Evolutionary conservation across 768 basidiomycete genomes (phyloP).

Genomic region (Albatrellus ellisii): DNA sequence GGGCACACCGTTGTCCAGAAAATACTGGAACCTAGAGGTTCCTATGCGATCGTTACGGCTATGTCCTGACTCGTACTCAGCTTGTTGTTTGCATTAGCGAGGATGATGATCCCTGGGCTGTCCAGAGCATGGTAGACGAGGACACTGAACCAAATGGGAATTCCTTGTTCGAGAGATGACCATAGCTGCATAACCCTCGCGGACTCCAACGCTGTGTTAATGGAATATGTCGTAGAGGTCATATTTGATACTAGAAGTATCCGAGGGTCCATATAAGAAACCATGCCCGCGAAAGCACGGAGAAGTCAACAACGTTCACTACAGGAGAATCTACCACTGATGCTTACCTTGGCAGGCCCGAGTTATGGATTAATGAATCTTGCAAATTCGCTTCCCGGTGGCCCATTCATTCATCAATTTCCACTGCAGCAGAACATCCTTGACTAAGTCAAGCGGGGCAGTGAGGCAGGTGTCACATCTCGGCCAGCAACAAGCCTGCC

Average conservation of each 20-base stretch:
- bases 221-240: constrained; percentile 25
- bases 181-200: constrained; percentile 23
- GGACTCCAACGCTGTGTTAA: constrained; percentile 17
- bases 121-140: constrained; percentile 16
- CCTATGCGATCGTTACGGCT: no score
- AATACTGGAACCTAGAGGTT: no score
- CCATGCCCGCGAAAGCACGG: constrained; percentile 1
- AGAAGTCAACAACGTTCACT: neutral
- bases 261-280: neutral
- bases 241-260: constrained; percentile 16
- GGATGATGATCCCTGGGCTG: constrained; percentile 30
- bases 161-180: constrained; percentile 18
- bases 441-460: constrained; percentile 16
- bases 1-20: no score
- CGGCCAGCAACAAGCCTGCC: no score
- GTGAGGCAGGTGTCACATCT: no score
- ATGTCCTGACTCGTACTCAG: no score
- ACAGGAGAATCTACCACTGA: neutral
- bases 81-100: constrained; percentile 26
- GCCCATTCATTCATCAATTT: constrained; percentile 26
- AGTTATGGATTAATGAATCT: constrained; percentile 26
- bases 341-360: constrained; percentile 25
- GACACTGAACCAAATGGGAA: constrained; percentile 21
- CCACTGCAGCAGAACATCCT: constrained; percentile 27
- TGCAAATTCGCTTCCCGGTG: constrained; percentile 20